Conservation (phyloP, 257 asterid genomes). For the Fraxinus excelsior region DNA sequence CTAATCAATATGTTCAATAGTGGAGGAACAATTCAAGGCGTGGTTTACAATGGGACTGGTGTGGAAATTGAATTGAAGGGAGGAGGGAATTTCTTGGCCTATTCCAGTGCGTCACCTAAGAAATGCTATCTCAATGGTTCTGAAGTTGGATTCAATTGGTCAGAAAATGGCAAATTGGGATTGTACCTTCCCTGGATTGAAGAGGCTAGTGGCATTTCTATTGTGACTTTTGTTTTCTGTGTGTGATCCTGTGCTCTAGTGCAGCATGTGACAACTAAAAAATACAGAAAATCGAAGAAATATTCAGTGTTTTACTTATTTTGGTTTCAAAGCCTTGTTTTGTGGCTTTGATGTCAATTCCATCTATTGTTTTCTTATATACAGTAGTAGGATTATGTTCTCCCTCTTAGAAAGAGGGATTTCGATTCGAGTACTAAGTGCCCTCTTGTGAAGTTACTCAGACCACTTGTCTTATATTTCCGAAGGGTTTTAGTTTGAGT, state of each 20-base stretch:
- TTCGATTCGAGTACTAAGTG: too few species aligned
- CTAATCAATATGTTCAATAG: slow-evolving; percentile 63
- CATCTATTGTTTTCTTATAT: not conserved
- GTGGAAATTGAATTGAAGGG: slow-evolving; percentile 64
- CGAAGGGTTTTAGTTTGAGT: too few species aligned
- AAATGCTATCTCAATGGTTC: slow-evolving; percentile 45
- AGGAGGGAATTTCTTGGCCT: slow-evolving; percentile 53
- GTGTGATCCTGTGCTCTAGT: not conserved
- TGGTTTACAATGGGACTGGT: slow-evolving; percentile 40
- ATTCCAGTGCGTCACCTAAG: slow-evolving; percentile 49
- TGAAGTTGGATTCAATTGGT: slow-evolving; percentile 53
- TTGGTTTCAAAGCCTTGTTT: too few species aligned
- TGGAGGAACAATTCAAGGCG: slow-evolving; percentile 59
- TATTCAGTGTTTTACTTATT: not conserved
- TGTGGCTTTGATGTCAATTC: not conserved
- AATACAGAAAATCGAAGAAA: not conserved
- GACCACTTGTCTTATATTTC: not conserved
- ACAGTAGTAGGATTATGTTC: too few species aligned
- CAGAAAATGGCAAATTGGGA: slow-evolving; percentile 49
- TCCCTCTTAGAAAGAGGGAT: too few species aligned
- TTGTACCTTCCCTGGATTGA: slow-evolving; percentile 59
- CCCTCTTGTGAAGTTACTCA: not conserved
- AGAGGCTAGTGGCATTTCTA: slow-evolving; percentile 62
- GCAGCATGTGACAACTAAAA: not conserved
- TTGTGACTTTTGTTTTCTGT: slow-evolving; percentile 42